phyloP scores from a whole-genome alignment of 2,329 filamentous ascomycete genomes.

The Diaporthe amygdali region DNA sequence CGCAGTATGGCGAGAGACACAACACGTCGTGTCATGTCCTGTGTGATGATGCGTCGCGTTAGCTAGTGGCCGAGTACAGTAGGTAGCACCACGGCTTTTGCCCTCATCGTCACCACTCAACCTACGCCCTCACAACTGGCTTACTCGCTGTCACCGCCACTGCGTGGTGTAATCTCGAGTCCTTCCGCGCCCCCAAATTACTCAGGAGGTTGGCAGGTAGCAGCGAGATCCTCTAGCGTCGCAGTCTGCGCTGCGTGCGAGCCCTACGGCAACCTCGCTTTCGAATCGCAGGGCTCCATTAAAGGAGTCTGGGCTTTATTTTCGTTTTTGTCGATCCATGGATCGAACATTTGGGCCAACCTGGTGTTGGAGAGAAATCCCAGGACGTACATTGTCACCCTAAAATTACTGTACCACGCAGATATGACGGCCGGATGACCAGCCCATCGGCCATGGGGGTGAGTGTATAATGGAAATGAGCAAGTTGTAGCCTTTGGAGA shows the following conservation, averaged over 20 bases:
- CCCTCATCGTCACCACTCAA: neutral
- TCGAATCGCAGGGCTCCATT: neutral
- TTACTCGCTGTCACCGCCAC: slow-evolving; percentile 18
- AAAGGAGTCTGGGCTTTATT: neutral
- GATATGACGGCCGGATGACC: neutral
- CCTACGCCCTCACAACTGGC: neutral
- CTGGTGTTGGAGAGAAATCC: neutral
- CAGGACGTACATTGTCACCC: neutral
- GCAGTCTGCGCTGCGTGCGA: neutral
- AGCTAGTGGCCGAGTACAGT: neutral
- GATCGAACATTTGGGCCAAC: neutral
- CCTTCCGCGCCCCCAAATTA: slow-evolving; percentile 8
- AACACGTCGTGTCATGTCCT: slow-evolving; percentile 6
- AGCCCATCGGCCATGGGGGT: neutral
- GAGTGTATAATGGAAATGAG: neutral
- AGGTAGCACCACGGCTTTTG: neutral
- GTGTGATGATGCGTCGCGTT: neutral
- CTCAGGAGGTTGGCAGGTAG: slow-evolving; percentile 16
- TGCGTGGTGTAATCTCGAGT: slow-evolving; percentile 14
- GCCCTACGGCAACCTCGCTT: neutral
- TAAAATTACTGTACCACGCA: neutral
- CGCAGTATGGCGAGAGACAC: slow-evolving; percentile 4
- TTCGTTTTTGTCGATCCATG: neutral
- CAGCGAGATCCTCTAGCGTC: neutral
- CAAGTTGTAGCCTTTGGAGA: neutral